These are phyloP conservation scores for Chrysophaeum taylorii DNA, from an alignment of 352 stramenopile genomes.

Conservation along the genomic window DNA sequence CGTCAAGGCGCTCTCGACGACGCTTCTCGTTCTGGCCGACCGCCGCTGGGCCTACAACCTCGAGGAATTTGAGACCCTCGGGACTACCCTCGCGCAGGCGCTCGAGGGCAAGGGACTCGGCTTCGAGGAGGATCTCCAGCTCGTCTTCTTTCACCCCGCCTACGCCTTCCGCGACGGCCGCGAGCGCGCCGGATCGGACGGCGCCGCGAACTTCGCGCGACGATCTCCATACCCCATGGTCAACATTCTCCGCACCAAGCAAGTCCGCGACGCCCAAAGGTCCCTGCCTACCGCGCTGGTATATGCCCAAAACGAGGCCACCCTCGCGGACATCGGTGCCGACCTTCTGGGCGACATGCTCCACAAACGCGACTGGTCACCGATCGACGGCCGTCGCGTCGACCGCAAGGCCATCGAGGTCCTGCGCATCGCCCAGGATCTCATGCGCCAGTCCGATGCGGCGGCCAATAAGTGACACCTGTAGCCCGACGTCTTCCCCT, in stretches of 20 bases:
- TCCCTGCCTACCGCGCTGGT: constrained; percentile 60
- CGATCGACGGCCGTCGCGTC: constrained; percentile 44
- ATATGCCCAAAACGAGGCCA: constrained; percentile 66
- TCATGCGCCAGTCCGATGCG: background rate
- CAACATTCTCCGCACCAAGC: constrained; percentile 66
- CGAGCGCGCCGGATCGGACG: constrained; percentile 38
- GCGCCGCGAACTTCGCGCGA: constrained; percentile 61
- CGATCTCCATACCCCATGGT: constrained; percentile 69
- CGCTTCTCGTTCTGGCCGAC: constrained; percentile 55
- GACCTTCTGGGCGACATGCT: constrained; percentile 52
- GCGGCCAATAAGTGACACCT: too few relatives aligned
- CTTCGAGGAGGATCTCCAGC: constrained; percentile 51
- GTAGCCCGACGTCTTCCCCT: background rate
- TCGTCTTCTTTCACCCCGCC: constrained; percentile 76
- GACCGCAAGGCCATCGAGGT: constrained; percentile 52
- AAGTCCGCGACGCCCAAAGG: constrained; percentile 58
- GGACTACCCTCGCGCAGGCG: constrained; percentile 46
- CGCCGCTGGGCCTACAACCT: constrained; percentile 54
- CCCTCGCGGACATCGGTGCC: constrained; percentile 46
- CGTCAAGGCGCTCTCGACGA: constrained; percentile 38
- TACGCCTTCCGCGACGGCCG: constrained; percentile 60
- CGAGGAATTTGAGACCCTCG: constrained; percentile 63
- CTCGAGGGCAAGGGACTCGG: constrained; percentile 36
- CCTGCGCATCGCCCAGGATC: constrained; percentile 17
- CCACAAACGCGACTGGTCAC: constrained; percentile 43